phyloP scores from a whole-genome alignment of 768 basidiomycete species.

The Termitomyces sp. region DNA sequence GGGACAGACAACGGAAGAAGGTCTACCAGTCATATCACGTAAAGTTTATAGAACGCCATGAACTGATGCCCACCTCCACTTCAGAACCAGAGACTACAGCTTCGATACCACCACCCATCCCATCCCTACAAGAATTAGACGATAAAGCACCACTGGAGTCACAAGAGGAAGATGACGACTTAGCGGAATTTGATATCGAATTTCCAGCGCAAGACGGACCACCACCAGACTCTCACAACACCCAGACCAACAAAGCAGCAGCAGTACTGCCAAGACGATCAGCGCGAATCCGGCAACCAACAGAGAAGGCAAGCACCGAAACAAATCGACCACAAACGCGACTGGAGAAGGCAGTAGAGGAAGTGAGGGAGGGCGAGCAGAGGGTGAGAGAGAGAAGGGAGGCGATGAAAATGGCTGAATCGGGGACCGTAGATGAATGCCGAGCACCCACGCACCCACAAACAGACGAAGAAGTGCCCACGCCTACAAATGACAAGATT shows the following conservation, averaged over 20 bases:
- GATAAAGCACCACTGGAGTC: not conserved
- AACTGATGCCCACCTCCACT: too few species aligned
- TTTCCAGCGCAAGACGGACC: not conserved
- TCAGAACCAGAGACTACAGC: not conserved
- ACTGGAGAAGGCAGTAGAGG: not conserved
- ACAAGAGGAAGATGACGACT: too few species aligned
- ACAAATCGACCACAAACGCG: not conserved
- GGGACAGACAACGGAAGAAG: too few species aligned
- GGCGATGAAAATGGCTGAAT: not conserved
- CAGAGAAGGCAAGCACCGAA: not conserved
- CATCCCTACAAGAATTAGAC: not conserved
- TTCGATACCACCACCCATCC: not conserved
- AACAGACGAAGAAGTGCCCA: not conserved
- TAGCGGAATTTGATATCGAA: too few species aligned
- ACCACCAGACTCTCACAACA: not conserved
- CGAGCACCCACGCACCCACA: not conserved
- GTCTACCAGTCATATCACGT: too few species aligned
- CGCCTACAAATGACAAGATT: not conserved
- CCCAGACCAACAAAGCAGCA: too few species aligned
- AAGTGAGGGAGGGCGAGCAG: not conserved
- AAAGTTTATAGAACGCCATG: too few species aligned
- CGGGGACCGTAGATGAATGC: not conserved
- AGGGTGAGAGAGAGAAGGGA: not conserved
- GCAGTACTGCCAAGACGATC: not conserved
- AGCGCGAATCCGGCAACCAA: not conserved